Evolutionary conservation across 352 stramenopile species (phyloP), one percentile per base, ranked within the genome.

Genomic region (Pythium aphanidermatum): DNA sequence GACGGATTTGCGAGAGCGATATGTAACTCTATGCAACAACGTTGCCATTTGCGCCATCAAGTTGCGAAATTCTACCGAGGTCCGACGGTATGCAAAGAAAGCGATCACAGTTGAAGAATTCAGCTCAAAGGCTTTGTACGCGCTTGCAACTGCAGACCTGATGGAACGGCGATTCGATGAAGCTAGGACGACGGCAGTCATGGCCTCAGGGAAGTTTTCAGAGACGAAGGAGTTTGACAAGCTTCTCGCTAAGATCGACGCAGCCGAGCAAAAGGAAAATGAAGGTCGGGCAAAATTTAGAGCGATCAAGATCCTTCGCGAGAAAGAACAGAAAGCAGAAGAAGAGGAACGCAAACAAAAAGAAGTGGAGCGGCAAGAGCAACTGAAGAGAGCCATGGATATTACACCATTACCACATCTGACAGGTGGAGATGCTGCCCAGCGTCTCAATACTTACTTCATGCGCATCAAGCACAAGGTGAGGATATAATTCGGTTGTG

Each of bases 31-130:
- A 11, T 91, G 81, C 45, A 74, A 60, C 52, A 93, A 93, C 50
- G 50, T 89, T 5, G 78, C 81, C 2, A 66, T 93, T 24, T 93
- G 81, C 35, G 78, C 61, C 10, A 65, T 93, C 37, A 93, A 90
- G 46, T 42, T 85, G 47, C 60, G 67, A 26, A 62, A 83, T 26
- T 35, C 62, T 8, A 65, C 74, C 9, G 12, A 66, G n/a, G 72
- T 88, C 23, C 68, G 64, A 1, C 58, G 82, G 51, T 88, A 83
- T 38, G 65, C 78, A 4, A 37, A 45, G 16, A 80, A 83, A n/a
- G 71, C 78, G 5, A 55, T 91, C 16, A 58, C 46, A 0, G 68
- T 83, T 2, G 57, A 86, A 9, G 33, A 66, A 12, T 13, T 35
- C 6, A 74, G 64, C 8, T 63, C 37, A 11, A 93, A 93, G 47